Percentiles rank a stretch among this genome's conserved stretches.
Evolutionary conservation across 108 stramenopile species (phyloP).

Genomic region (Schizochytrium sp.): DNA sequence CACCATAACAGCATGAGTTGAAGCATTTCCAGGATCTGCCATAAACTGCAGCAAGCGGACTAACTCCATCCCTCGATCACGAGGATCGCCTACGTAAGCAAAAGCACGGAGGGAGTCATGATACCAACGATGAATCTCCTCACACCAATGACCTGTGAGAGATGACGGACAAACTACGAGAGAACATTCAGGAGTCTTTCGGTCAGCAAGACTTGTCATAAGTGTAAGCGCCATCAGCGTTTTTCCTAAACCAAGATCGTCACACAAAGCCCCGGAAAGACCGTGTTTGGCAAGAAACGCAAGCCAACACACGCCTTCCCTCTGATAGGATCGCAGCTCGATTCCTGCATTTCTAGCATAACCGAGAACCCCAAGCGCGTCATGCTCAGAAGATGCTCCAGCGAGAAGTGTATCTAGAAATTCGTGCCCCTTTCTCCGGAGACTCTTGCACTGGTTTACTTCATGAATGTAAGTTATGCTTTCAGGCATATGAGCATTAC

Average conservation of each 20-base stretch:
- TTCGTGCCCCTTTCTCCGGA: background rate
- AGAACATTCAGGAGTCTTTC: background rate
- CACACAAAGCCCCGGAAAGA: slow-evolving; percentile 30
- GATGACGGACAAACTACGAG: slow-evolving; percentile 46
- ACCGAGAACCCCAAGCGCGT: background rate
- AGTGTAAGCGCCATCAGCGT: slow-evolving; percentile 56
- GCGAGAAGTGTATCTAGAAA: background rate
- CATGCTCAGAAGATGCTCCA: background rate
- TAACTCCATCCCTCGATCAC: background rate
- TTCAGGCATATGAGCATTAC: background rate
- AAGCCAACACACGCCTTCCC: slow-evolving; percentile 48
- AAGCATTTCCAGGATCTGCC: background rate
- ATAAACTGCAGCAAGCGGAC: slow-evolving; percentile 1
- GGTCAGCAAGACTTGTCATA: background rate
- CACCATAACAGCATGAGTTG: background rate
- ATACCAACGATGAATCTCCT: slow-evolving; percentile 25
- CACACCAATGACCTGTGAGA: slow-evolving; percentile 25
- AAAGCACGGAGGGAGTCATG: background rate
- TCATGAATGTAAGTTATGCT: background rate
- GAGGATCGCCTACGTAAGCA: slow-evolving; percentile 33
- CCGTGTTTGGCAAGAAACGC: slow-evolving; percentile 38
- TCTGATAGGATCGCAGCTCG: slow-evolving; percentile 37
- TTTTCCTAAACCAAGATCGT: slow-evolving; percentile 58
- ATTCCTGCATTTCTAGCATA: background rate
- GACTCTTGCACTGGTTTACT: background rate